Evolutionary conservation across 2,329 filamentous ascomycete species (phyloP).

Genomic region (Fusarium proliferatum): DNA sequence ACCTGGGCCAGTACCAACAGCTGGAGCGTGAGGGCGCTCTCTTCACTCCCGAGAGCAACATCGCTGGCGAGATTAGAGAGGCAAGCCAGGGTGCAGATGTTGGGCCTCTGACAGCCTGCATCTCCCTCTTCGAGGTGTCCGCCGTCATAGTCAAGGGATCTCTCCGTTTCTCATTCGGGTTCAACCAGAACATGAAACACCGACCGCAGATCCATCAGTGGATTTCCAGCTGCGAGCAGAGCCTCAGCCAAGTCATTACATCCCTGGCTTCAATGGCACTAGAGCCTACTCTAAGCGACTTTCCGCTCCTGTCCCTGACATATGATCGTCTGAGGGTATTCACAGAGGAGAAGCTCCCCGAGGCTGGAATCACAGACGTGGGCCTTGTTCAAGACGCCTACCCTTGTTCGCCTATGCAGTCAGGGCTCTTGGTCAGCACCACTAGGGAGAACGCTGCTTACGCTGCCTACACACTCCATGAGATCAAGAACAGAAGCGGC

Average conservation of each 20-base stretch:
- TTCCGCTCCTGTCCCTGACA: conserved; percentile 29
- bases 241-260: conserved; percentile 1
- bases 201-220: conserved; percentile 51
- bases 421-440: conserved; percentile 52
- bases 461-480: conserved; percentile 50
- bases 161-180: conserved; percentile 58
- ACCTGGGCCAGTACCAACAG: conserved; percentile 46
- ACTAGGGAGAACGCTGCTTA: conserved; percentile 52
- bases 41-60: conserved; percentile 31
- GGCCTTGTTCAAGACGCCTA: conserved; percentile 46
- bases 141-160: conserved; percentile 57
- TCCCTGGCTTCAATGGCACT: conserved; percentile 1
- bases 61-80: conserved; percentile 29
- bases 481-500: conserved; percentile 34
- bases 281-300: conserved; percentile 31
- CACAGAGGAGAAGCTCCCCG: conserved; percentile 22
- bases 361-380: conserved; percentile 3
- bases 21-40: conserved; percentile 43
- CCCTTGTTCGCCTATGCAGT: conserved; percentile 53
- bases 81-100: conserved; percentile 29
- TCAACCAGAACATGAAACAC: conserved; percentile 55
- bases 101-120: conserved; percentile 36
- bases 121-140: conserved; percentile 61
- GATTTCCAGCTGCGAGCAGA: conserved; percentile 27
- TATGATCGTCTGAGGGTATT: conserved; percentile 31